Conservation (phyloP, 2,329 filamentous ascomycete genomes). For the Calonectria naviculata region DNA sequence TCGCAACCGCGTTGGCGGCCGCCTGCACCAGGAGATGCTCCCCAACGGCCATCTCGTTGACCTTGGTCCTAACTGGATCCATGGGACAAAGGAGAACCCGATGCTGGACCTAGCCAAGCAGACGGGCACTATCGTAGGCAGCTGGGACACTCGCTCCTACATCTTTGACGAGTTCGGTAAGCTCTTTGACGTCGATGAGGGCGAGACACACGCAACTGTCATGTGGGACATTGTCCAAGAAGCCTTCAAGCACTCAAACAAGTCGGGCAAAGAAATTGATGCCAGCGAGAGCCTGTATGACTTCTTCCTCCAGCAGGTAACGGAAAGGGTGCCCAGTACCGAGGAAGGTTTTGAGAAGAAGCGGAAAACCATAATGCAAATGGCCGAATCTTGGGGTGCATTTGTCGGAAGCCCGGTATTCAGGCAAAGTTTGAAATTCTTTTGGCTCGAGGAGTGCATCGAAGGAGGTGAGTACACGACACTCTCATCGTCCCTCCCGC, state of each 20-base stretch:
- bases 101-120: slow-evolving; percentile 74
- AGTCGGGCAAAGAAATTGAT: slow-evolving; percentile 60
- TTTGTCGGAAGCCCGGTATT: slow-evolving; percentile 75
- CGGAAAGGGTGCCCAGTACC: slow-evolving; percentile 58
- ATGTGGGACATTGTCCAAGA: slow-evolving; percentile 77
- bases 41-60: slow-evolving; percentile 63
- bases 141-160: slow-evolving; percentile 63
- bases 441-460: slow-evolving; percentile 83
- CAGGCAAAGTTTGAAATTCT: slow-evolving; percentile 78
- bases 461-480: slow-evolving; percentile 68
- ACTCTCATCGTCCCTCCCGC: neutral
- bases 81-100: slow-evolving; percentile 77
- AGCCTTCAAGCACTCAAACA: slow-evolving; percentile 75
- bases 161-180: slow-evolving; percentile 68
- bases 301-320: slow-evolving; percentile 61
- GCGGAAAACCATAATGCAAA: slow-evolving; percentile 58
- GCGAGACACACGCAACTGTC: slow-evolving; percentile 59
- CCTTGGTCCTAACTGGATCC: slow-evolving; percentile 83
- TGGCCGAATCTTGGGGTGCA: slow-evolving; percentile 75
- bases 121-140: slow-evolving; percentile 63
- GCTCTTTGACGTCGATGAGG: slow-evolving; percentile 58
- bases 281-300: slow-evolving; percentile 61
- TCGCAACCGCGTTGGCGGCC: slow-evolving; percentile 73
- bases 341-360: slow-evolving; percentile 52
- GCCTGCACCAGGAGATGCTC: slow-evolving; percentile 65